Evolutionary conservation across 345 rosid species (phyloP).

Genomic region (Crucihimalaya himalaica): DNA sequence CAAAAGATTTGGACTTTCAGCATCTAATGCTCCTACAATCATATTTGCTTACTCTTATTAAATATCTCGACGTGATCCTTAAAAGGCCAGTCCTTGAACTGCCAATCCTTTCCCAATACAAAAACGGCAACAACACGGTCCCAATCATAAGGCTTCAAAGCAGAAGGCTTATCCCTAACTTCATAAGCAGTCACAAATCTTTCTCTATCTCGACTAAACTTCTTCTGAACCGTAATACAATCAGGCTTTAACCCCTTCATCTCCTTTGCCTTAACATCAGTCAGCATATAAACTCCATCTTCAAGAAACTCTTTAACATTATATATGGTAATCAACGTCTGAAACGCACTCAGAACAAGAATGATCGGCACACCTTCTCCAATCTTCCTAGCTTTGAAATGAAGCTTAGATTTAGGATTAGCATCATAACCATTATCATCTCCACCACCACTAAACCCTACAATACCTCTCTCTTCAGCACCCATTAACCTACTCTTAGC

Average conservation of each 20-base stretch:
- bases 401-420: constrained; percentile 60
- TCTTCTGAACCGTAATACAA: constrained; percentile 93
- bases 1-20: background rate
- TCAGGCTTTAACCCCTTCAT: constrained; percentile 90
- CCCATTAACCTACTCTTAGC: constrained; percentile 89
- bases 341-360: constrained; percentile 91
- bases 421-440: constrained; percentile 67
- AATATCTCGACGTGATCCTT: constrained; percentile 95
- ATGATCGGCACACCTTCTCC: constrained; percentile 96
- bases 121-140: constrained; percentile 90
- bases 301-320: constrained; percentile 95
- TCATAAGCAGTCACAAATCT: constrained; percentile 90
- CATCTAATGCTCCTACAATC: background rate
- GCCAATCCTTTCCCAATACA: constrained; percentile 97
- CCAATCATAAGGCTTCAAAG: constrained; percentile 87
- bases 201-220: constrained; percentile 86
- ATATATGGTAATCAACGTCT: constrained; percentile 82
- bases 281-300: constrained; percentile 82
- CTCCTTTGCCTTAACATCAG: constrained; percentile 84
- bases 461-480: constrained; percentile 78
- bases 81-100: constrained; percentile 98
- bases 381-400: constrained; percentile 70
- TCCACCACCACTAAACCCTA: constrained; percentile 54
- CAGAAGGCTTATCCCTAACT: constrained; percentile 90
- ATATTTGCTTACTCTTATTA: constrained; percentile 66